Evolutionary conservation across 768 basidiomycete genomes (phyloP).

Genomic region (Amylocystis lapponica): DNA sequence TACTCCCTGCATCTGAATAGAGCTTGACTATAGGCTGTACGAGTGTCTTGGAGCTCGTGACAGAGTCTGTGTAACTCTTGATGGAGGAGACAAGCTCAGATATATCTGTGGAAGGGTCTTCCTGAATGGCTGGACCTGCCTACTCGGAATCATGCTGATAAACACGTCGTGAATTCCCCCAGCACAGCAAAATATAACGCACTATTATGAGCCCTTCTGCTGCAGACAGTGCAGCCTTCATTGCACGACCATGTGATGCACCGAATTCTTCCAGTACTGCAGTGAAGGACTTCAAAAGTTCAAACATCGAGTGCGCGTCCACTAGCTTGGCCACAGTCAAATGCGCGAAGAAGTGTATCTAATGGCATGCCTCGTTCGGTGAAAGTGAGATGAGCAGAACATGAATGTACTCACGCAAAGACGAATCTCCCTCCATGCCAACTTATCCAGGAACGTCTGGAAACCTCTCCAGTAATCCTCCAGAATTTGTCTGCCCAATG

Average conservation of each 20-base stretch:
- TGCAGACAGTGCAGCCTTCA: slow-evolving; percentile 74
- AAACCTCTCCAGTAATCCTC: slow-evolving; percentile 93
- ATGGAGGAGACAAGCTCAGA: slow-evolving; percentile 68
- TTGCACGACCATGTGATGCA: slow-evolving; percentile 79
- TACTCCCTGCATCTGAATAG: slow-evolving; percentile 35
- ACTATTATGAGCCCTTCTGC: slow-evolving; percentile 78
- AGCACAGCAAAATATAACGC: slow-evolving; percentile 13
- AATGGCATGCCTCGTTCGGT: neutral
- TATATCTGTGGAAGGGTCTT: slow-evolving; percentile 51
- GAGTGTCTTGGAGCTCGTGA: slow-evolving; percentile 51
- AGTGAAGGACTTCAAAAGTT: slow-evolving; percentile 78
- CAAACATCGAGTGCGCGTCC: slow-evolving; percentile 70
- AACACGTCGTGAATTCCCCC: neutral
- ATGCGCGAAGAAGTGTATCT: slow-evolving; percentile 95
- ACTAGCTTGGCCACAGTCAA: slow-evolving; percentile 72
- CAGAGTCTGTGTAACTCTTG: slow-evolving; percentile 62
- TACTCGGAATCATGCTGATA: slow-evolving; percentile 22
- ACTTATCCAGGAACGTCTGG: slow-evolving; percentile 79
- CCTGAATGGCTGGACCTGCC: slow-evolving; percentile 66
- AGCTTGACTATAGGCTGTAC: slow-evolving; percentile 57
- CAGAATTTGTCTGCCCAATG: slow-evolving; percentile 65
- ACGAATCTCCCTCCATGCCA: slow-evolving; percentile 87
- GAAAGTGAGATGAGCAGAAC: neutral
- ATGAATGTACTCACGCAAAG: slow-evolving; percentile 61
- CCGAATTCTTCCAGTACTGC: slow-evolving; percentile 87